Base-by-base conservation (phyloP, 2,329 filamentous ascomycete genomes). In the Boeremia lycopersici region DNA sequence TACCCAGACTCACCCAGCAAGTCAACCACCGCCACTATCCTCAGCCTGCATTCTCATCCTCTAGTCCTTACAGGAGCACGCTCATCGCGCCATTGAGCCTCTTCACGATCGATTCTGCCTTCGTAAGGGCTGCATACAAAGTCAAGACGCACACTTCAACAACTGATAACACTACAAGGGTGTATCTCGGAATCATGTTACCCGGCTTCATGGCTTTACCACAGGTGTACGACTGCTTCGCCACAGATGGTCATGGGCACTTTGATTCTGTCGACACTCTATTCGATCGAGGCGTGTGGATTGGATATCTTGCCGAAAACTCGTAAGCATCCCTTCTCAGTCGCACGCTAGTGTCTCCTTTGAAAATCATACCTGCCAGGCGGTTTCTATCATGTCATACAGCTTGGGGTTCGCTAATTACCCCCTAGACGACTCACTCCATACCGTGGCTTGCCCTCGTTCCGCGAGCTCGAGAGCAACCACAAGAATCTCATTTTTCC, bases 301-400 rank as follows among this genome's bases (percentile, higher is more conserved):
- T 68, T 25, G 65, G 65, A 3, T 65, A 70, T 34, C 42, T 67
- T 11, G 52, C 53, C 12, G 48, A 54, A 23, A 46, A 59, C 8
- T 47, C 23, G 49, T 47, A 23, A 42, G 36, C 42, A 23, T 7
- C 41, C 13, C 25, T 6, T 17, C 5, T 19, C 8, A 11, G 25
- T 8, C 2, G 10, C 13, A 11, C 8, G 15, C 9, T 29, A 19
- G 25, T 28, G 12, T 26, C 6, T 7, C 25, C 3, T 12, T 2
- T 3, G 19, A 23, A 23, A 11, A 13, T 13, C 12, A 11, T 25
- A 10, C 35, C n/a, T 29, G 3, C 8, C 19, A 26, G 8, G 6
- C 19, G 10, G 15, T 23, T 19, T 36, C 7, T 36, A 7, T 17
- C n/a, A 19, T 23, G 7, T 23, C 4, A 23, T 19, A 13, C 15